Conservation (phyloP, 352 stramenopile species). For the Globisporangium barbulae region DNA sequence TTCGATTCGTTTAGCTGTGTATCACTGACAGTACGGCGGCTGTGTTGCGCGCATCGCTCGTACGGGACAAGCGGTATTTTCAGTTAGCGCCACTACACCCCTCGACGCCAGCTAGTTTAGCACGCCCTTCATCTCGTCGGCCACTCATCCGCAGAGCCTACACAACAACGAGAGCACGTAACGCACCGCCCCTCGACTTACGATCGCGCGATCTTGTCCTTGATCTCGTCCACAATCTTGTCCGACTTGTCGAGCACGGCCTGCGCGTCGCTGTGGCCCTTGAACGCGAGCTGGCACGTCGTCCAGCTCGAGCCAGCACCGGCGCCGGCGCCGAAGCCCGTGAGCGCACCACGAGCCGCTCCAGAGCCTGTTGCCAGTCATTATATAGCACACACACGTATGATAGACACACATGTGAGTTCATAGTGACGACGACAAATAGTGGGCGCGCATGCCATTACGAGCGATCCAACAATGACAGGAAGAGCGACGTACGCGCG, state of each 20-base stretch:
- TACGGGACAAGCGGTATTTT: neutral
- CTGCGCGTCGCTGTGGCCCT: conserved; percentile 62
- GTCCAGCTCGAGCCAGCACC: conserved; percentile 82
- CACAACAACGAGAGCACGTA: neutral
- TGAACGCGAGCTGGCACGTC: conserved; percentile 81
- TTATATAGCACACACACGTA: neutral
- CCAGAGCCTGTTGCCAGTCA: conserved; percentile 45
- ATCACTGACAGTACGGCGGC: neutral
- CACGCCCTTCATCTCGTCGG: neutral
- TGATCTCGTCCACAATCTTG: conserved; percentile 73
- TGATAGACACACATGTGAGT: neutral
- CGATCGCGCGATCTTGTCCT: conserved; percentile 42
- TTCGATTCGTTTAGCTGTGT: conserved; percentile 5
- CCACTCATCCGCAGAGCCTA: neutral
- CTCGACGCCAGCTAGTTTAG: neutral
- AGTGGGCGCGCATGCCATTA: too few relatives aligned
- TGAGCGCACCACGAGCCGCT: conserved; percentile 54
- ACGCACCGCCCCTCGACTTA: conserved; percentile 7
- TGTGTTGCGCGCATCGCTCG: neutral
- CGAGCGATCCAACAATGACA: too few relatives aligned
- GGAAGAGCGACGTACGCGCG: conserved; percentile 49
- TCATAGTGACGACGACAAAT: neutral
- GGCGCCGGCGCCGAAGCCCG: conserved; percentile 64
- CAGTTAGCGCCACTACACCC: neutral
- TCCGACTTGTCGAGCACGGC: conserved; percentile 68